Evolutionary conservation across 2,329 filamentous ascomycete species (phyloP), one percentile per base, ranked within the genome.

Genomic region (Escovopsis sp.): DNA sequence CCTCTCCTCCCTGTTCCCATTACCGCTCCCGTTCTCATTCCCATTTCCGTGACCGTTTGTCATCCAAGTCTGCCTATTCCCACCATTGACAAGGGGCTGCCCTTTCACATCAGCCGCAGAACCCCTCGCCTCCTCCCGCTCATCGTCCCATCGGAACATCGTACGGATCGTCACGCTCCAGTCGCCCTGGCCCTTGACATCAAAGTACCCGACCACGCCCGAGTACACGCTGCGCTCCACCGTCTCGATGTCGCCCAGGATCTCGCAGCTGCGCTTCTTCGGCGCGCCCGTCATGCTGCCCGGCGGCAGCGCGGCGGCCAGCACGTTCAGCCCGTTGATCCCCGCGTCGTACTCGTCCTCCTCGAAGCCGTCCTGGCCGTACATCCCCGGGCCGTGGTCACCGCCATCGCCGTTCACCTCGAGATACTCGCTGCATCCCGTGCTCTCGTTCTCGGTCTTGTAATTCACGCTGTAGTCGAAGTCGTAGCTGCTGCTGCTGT

Each of bases 241-340:
- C 27, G 32, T 45, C 56, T 94, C 87, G 29, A 94, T 67, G 4
- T 65, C 59, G 39, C 68, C 66, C 15, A 96, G 63, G 32, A 94
- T 70, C 61, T 93, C 79, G 54, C 88, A 94, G 43, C 81, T 88
- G 33, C 88, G 72, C 58, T 88, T 87, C 64, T 96, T 96, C 0
- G 88, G 90, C 1, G 88, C 88, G 6, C 90, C 90, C 2, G 88
- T 96, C 90, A 96, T 96, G 48, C 81, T 88, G 0, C 90, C 88
- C 0, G 90, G 86, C 0, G 90, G 88, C 1, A 96, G 66, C 33
- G 77, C 81, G 6, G 76, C 69, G 0, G 79, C 72, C 0, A 96
- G 70, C 4, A 88, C 79, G 39, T 88, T 79, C 26, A 90, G 62
- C 2, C 81, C 83, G 0, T 74, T 73, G 39, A 69, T 63, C 6